Percentiles rank a stretch among this genome's conserved stretches.
Conservation (phyloP, 129 eudicot species). For the Chrysanthemum seticuspe region DNA sequence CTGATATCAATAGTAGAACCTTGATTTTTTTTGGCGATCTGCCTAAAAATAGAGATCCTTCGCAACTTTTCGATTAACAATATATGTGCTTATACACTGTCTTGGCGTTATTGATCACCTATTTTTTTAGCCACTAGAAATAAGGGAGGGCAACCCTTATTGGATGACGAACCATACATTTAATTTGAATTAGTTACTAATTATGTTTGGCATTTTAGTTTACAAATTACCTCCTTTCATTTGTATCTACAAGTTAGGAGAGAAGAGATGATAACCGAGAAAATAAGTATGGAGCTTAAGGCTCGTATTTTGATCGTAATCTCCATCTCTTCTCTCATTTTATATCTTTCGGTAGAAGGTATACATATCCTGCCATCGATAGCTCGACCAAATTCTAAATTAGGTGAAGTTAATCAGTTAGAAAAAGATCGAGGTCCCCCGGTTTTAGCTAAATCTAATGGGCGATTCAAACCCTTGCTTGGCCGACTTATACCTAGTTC, state of each 20-base stretch:
- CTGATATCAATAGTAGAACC: neutral
- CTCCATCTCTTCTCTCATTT: slow-evolving; percentile 45
- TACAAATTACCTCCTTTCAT: slow-evolving; percentile 21
- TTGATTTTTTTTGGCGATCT: neutral
- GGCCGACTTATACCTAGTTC: slow-evolving; percentile 7
- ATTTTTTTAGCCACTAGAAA: slow-evolving; percentile 1
- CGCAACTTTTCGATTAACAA: neutral
- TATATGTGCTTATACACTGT: neutral
- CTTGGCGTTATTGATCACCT: neutral
- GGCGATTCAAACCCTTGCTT: neutral
- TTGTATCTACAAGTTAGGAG: slow-evolving; percentile 33
- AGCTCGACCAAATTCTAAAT: slow-evolving; percentile 18
- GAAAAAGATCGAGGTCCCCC: slow-evolving; percentile 21
- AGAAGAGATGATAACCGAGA: slow-evolving; percentile 32
- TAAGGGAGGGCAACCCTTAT: slow-evolving; percentile 27
- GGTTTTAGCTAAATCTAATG: slow-evolving; percentile 19
- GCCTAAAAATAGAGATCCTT: neutral
- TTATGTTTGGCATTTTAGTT: slow-evolving; percentile 10
- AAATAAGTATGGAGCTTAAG: slow-evolving; percentile 31
- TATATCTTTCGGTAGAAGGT: slow-evolving; percentile 34
- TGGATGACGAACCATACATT: slow-evolving; percentile 24
- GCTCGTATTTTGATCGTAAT: slow-evolving; percentile 32
- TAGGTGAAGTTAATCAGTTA: neutral
- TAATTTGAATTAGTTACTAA: slow-evolving; percentile 4
- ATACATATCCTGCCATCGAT: slow-evolving; percentile 32